A percentile compares a stretch with the other conserved stretches of the same genome.
These are phyloP conservation scores for Dendrocalamus latiflorus DNA, from an alignment of 202 grass and related monocot species.

Conservation along the genomic window DNA sequence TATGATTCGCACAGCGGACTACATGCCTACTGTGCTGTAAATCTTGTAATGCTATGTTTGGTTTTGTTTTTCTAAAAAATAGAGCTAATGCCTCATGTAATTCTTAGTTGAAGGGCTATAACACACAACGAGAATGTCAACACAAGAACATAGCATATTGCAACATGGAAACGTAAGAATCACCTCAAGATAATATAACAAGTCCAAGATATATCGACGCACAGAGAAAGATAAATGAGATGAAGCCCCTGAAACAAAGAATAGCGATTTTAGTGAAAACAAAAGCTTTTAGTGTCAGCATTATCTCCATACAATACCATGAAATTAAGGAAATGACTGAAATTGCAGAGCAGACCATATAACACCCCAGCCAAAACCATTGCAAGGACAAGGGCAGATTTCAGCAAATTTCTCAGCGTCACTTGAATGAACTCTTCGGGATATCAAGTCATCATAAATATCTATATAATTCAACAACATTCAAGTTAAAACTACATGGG, in stretches of 20 bases:
- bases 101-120: neutral
- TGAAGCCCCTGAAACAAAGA: constrained; percentile 76
- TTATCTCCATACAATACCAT: constrained; percentile 2
- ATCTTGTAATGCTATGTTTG: neutral
- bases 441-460: constrained; percentile 98
- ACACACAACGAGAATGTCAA: neutral
- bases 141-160: neutral
- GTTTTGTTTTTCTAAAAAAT: neutral
- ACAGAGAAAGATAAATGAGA: constrained; percentile 81
- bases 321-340: neutral
- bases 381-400: constrained; percentile 95
- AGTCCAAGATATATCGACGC: constrained; percentile 82
- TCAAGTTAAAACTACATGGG: neutral
- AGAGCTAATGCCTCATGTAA: neutral
- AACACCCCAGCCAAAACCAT: constrained; percentile 76
- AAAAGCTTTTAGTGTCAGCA: neutral
- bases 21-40: neutral
- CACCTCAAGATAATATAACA: constrained; percentile 93
- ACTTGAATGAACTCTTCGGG: constrained; percentile 90
- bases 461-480: constrained; percentile 41
- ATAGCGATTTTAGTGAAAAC: constrained; percentile 6
- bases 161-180: neutral
- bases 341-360: constrained; percentile 62
- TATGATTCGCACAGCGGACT: neutral
- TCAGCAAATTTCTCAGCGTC: constrained; percentile 99